phyloP scores from a whole-genome alignment of 768 basidiomycete genomes.

The Macrolepiota dolichaula region DNA sequence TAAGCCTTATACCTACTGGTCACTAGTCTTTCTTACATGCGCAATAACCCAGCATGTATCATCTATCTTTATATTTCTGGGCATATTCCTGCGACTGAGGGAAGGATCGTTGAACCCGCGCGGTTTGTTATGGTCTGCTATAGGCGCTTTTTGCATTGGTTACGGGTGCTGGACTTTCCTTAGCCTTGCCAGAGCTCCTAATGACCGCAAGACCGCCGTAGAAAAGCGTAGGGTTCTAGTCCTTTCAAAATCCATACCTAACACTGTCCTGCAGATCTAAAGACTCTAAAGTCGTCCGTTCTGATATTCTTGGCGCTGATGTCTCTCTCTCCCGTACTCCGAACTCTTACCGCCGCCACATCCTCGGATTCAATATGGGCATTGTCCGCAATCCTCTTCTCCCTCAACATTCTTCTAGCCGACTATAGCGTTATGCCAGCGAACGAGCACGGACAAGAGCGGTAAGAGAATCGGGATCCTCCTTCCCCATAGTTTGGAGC shows the following conservation, averaged over 20 bases:
- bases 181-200: background rate
- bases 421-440: slow-evolving; percentile 61
- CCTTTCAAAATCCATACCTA: slow-evolving; percentile 1
- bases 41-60: slow-evolving; percentile 84
- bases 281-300: slow-evolving; percentile 75
- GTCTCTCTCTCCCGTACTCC: slow-evolving; percentile 86
- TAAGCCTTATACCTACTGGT: slow-evolving; percentile 72
- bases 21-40: slow-evolving; percentile 64
- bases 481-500: slow-evolving; percentile 9
- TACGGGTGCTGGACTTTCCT: slow-evolving; percentile 52
- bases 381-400: slow-evolving; percentile 79
- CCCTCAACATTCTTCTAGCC: slow-evolving; percentile 76
- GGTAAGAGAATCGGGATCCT: slow-evolving; percentile 35
- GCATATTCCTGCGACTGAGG: slow-evolving; percentile 72
- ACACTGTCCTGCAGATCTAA: slow-evolving; percentile 48
- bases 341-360: slow-evolving; percentile 90
- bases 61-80: slow-evolving; percentile 77
- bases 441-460: slow-evolving; percentile 46
- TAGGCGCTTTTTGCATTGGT: slow-evolving; percentile 55
- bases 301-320: slow-evolving; percentile 87
- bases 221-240: slow-evolving; percentile 2
- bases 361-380: slow-evolving; percentile 98
- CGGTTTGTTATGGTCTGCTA: slow-evolving; percentile 62
- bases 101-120: slow-evolving; percentile 65
- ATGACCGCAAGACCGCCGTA: background rate